Evolutionary conservation across 257 asterid species (phyloP).

Genomic region (Solanum verrucosum): DNA sequence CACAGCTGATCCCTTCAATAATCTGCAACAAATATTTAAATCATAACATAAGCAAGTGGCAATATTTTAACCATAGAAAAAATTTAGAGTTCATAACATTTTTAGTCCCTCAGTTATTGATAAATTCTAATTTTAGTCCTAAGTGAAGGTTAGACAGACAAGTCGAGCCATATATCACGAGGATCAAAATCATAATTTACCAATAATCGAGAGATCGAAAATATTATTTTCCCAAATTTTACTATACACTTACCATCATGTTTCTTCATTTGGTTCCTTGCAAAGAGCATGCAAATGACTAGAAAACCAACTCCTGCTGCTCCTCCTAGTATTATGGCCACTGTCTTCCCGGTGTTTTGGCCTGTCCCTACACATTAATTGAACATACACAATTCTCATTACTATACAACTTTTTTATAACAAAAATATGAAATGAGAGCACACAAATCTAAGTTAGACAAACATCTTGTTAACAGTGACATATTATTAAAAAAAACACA

Average conservation of each 20-base stretch:
- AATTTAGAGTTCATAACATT: neutral
- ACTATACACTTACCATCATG: slow-evolving; percentile 57
- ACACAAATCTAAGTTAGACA: slow-evolving; percentile 46
- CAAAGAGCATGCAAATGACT: slow-evolving; percentile 73
- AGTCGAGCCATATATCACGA: neutral
- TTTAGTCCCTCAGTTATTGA: neutral
- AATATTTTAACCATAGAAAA: neutral
- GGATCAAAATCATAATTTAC: neutral
- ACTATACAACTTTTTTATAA: neutral
- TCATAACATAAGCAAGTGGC: neutral
- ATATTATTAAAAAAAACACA: slow-evolving; percentile 9
- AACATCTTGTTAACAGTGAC: slow-evolving; percentile 38
- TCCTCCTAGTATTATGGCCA: slow-evolving; percentile 97
- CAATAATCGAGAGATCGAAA: neutral
- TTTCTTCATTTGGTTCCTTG: slow-evolving; percentile 66
- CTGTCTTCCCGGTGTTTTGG: slow-evolving; percentile 77
- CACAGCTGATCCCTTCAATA: slow-evolving; percentile 23
- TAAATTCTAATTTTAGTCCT: neutral
- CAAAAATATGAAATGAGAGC: slow-evolving; percentile 11
- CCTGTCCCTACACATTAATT: slow-evolving; percentile 56
- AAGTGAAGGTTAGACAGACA: neutral
- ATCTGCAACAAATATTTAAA: slow-evolving; percentile 21
- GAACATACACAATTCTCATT: slow-evolving; percentile 22
- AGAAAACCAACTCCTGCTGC: slow-evolving; percentile 97
- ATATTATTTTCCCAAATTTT: neutral